A percentile compares a stretch with the other conserved stretches of the same genome.
phyloP scores from a whole-genome alignment of 2,329 filamentous ascomycete genomes.

The Scopulariopsis brevicaulis region DNA sequence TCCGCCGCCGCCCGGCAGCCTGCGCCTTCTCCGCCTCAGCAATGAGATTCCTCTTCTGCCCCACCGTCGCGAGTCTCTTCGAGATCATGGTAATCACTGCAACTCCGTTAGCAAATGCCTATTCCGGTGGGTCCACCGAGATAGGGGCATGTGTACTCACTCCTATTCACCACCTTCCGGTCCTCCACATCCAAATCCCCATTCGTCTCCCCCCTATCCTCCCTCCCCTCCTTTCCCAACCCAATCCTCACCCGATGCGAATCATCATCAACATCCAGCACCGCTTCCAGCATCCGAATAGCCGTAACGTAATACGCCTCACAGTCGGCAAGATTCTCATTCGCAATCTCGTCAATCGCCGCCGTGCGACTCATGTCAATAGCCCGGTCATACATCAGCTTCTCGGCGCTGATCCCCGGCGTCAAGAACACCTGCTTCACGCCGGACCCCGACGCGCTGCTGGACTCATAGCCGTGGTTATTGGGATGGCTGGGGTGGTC shows the following conservation, averaged over 20 bases:
- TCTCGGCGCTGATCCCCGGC: constrained; percentile 85
- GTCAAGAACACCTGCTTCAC: constrained; percentile 75
- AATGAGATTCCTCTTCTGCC: constrained; percentile 51
- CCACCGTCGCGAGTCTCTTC: constrained; percentile 40
- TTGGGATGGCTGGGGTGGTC: constrained; percentile 80
- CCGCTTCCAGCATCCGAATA: constrained; percentile 88
- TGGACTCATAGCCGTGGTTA: constrained; percentile 51
- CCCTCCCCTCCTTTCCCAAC: constrained; percentile 14
- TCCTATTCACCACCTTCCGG: constrained; percentile 59
- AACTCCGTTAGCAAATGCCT: constrained; percentile 11
- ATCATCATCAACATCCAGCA: constrained; percentile 69
- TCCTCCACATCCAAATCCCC: constrained; percentile 55
- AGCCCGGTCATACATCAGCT: constrained; percentile 94
- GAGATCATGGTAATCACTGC: constrained; percentile 53
- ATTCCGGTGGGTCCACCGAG: background rate
- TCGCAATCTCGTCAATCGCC: constrained; percentile 90
- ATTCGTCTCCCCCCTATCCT: constrained; percentile 15
- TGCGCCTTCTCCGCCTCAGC: constrained; percentile 41
- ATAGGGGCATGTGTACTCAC: constrained; percentile 34
- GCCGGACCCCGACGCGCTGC: constrained; percentile 46
- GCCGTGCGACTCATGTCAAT: constrained; percentile 93
- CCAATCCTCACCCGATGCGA: constrained; percentile 26
- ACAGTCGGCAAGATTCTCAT: constrained; percentile 76
- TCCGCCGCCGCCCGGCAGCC: constrained; percentile 32
- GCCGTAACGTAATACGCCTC: constrained; percentile 91